Base-by-base conservation (phyloP, 2,329 filamentous ascomycete species). In the Colletotrichum paranaense region DNA sequence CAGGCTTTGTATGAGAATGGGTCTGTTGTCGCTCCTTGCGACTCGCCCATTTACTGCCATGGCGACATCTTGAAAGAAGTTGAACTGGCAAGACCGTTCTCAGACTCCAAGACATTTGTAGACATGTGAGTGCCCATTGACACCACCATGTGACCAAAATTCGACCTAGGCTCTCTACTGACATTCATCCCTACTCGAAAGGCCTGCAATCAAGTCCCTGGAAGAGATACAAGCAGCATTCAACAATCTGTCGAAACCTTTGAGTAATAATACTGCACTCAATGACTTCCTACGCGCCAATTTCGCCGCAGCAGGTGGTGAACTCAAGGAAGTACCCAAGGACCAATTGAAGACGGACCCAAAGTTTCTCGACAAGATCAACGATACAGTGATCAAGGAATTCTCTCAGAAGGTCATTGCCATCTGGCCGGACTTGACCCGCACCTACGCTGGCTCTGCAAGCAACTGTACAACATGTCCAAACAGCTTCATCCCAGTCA, bases 31-130 rank as follows among this genome's bases (percentile, higher is more conserved):
- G 89, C 91, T 3, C 91, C 92, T 1, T 93, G 92, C 81, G 89
- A 92, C 78, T 93, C 91, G 9, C 88, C 90, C 19, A 84, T 93
- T 24, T 93, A 93, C 81, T 93, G 92, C 78, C 86, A 91, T 75
- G 92, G 92, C 60, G 89, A 92, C 0, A 85, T 93, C 14, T 85
- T 93, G 3, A 85, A 87, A 73, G 85, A 90, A 74, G 88, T 93
- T 60, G 87, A 93, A 82, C 84, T 93, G 11, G 91, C 91, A 2
- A 84, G 83, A 28, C 91, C 91, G 0, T 93, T 93, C 76, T 81
- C 84, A 16, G 92, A 93, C 81, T 93, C 91, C 73, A 93, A 93
- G 85, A 92, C 91, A 1, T 93, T 92, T 78, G 92, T 93, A 56
- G 92, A 93, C 79, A 90, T 92, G 89, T 90, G 83, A 82, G 85